These are phyloP conservation scores for Diaporthe helianthi DNA, from an alignment of 2,329 filamentous ascomycete species.

Conservation along the genomic window DNA sequence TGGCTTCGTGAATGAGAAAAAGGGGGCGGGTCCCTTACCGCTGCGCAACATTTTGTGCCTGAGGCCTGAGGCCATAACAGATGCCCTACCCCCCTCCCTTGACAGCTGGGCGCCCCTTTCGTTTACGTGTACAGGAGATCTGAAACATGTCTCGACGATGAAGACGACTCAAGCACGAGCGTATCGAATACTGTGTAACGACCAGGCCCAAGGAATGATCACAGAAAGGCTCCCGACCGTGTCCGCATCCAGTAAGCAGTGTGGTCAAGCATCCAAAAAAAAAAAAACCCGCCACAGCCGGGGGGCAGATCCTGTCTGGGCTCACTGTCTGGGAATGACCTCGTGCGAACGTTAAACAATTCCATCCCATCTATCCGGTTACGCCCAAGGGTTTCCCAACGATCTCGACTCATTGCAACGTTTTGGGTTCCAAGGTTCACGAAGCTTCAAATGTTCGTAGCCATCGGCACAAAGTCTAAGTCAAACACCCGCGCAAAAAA, in stretches of 20 bases:
- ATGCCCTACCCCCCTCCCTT: too few species aligned
- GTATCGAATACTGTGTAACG: constrained; percentile 3
- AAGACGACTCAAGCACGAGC: constrained; percentile 19
- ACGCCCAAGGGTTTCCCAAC: background rate
- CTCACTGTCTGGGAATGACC: constrained; percentile 3
- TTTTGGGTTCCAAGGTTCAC: constrained; percentile 20
- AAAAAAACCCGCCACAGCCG: background rate
- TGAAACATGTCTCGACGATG: constrained; percentile 30
- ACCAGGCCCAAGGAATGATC: background rate
- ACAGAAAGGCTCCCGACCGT: background rate
- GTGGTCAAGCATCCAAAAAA: too few species aligned
- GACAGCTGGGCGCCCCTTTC: constrained; percentile 3
- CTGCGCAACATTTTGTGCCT: constrained; percentile 12
- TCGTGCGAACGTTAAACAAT: constrained; percentile 5
- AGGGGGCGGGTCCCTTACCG: constrained; percentile 28
- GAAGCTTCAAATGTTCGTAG: constrained; percentile 14
- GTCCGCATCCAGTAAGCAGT: background rate
- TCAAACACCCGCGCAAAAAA: background rate
- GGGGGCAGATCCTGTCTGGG: constrained; percentile 1
- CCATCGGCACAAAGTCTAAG: constrained; percentile 1
- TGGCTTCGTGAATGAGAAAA: constrained; percentile 6
- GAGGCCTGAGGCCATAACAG: constrained; percentile 14
- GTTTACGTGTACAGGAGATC: constrained; percentile 12
- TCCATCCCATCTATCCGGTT: constrained; percentile 5
- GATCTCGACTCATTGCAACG: constrained; percentile 22